Base-by-base conservation (phyloP, 1,139 yeast species). In the Kodamaea ohmeri region DNA sequence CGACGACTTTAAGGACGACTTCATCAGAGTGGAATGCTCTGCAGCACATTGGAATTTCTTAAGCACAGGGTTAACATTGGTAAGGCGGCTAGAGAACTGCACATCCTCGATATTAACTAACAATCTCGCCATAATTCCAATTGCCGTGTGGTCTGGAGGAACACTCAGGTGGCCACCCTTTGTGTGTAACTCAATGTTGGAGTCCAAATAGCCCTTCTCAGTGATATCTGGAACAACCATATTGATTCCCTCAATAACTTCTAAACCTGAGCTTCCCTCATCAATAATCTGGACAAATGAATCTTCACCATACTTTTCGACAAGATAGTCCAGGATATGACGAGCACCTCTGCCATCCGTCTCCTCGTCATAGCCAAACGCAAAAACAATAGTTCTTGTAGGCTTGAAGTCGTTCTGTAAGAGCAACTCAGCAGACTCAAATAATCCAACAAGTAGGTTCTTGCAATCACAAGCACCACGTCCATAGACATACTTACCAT, bases 211-310 rank as follows among this genome's bases (percentile, higher is more conserved):
- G 0, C 78, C 78, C 51, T 73, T 73, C 48, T 73, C 78, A 5
- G 69, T 73, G 4, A 75, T 68, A 3, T 72, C 73, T 2, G 87
- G 83, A 26, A 73, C 52, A 4, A 83, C 83, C 46, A 78, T 61
- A 50, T 66, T 68, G 36, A 63, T 51, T 5, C 78, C 79, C 41
- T 67, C 71, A 8, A 62, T 50, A 7, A 61, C 67, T 2, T 57
- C 44, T 33, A 51, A 53, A 0, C 69, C 65, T 4, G 46, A 47
- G 27, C 60, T 61, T 17, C 79, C 79, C 54, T 73, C 78, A 49
- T 73, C 78, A 36, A 71, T 57, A 25, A 73, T 55, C 28, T 67
- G 67, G 38, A 61, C 59, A 15, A 73, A 42, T 0, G 76, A 68
- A 34, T 73, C 60, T 4, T 51, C 48, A 1, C 78, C 78, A 42